Percentiles rank a stretch among this genome's conserved stretches.
Conservation (phyloP, 257 asterid species). For the Echites panduratus region DNA sequence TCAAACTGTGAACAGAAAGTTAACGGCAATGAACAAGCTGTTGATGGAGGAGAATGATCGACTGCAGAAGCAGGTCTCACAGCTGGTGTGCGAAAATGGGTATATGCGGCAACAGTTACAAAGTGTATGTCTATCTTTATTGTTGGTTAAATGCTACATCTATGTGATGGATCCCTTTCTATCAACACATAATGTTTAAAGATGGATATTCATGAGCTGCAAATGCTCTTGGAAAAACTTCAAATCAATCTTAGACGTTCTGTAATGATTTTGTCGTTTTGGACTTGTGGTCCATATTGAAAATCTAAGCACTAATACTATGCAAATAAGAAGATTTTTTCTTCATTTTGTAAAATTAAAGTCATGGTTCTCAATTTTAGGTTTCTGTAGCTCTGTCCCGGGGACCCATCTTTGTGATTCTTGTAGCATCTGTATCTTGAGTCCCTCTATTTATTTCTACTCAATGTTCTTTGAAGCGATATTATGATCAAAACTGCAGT, state of each 20-base stretch:
- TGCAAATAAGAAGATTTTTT: background rate
- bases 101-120: constrained; percentile 77
- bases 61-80: constrained; percentile 91
- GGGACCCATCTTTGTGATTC: background rate
- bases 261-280: background rate
- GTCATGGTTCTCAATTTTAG: background rate
- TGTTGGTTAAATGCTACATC: background rate
- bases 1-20: constrained; percentile 81
- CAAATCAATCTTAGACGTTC: background rate
- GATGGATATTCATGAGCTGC: background rate
- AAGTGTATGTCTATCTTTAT: constrained; percentile 43
- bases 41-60: constrained; percentile 98
- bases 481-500: background rate
- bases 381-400: background rate
- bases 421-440: background rate
- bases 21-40: constrained; percentile 80
- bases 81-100: constrained; percentile 84
- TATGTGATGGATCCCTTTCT: background rate
- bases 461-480: too few relatives aligned
- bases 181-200: background rate
- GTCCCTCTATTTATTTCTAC: background rate
- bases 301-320: background rate
- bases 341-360: background rate
- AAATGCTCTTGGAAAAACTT: background rate
- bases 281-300: background rate